Conservation (phyloP, 2,329 filamentous ascomycete species). For the Fusarium caatingaense region DNA sequence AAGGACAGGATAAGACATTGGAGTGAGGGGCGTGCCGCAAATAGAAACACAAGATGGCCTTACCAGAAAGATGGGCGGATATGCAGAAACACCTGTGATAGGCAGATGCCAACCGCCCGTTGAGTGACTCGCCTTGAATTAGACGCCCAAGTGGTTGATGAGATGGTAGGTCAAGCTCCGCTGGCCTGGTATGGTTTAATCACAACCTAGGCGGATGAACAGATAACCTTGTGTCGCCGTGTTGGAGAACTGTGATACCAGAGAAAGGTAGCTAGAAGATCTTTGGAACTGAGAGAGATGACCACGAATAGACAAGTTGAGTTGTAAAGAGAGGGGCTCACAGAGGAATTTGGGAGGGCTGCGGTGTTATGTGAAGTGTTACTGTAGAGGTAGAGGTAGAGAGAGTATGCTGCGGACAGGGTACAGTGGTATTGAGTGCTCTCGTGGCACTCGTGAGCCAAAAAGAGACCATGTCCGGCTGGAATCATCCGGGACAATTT, state of each 20-base stretch:
- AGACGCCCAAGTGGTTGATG: slow-evolving; percentile 44
- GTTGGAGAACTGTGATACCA: background rate
- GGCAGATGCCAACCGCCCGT: slow-evolving; percentile 42
- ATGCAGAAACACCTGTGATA: slow-evolving; percentile 44
- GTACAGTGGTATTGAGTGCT: slow-evolving; percentile 4
- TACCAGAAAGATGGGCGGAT: slow-evolving; percentile 43
- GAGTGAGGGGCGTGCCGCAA: slow-evolving; percentile 41
- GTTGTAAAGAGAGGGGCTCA: slow-evolving; percentile 19
- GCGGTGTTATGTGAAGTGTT: slow-evolving; percentile 36
- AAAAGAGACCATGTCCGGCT: slow-evolving; percentile 13
- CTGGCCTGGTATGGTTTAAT: slow-evolving; percentile 32
- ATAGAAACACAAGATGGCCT: slow-evolving; percentile 44
- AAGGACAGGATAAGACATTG: slow-evolving; percentile 47
- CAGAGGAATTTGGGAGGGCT: slow-evolving; percentile 31
- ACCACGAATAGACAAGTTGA: background rate
- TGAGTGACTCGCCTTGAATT: slow-evolving; percentile 41
- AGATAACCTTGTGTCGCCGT: slow-evolving; percentile 6
- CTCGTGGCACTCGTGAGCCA: slow-evolving; percentile 16
- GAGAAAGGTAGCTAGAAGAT: background rate
- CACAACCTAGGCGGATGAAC: slow-evolving; percentile 8
- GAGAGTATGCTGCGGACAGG: slow-evolving; percentile 18
- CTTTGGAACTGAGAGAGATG: background rate
- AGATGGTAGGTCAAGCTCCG: slow-evolving; percentile 53
- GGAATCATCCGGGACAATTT: slow-evolving; percentile 21
- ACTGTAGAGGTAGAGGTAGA: background rate